These are phyloP conservation scores for Clarkia xantiana DNA, from an alignment of 345 rosid genomes.

Conservation along the genomic window DNA sequence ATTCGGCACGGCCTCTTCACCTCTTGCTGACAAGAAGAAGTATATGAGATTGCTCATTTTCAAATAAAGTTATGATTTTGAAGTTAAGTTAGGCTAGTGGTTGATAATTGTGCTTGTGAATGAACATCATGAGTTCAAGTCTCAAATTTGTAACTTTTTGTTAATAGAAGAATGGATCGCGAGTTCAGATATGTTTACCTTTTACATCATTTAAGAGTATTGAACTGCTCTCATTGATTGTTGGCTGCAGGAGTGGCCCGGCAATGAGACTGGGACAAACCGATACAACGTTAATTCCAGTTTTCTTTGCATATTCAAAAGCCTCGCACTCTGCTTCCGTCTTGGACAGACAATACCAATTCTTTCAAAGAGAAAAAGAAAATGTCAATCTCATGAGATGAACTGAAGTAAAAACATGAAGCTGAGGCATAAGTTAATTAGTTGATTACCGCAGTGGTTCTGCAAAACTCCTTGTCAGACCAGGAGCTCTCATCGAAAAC, in stretches of 20 bases:
- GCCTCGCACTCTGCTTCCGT: conserved; percentile 59
- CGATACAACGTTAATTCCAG: conserved; percentile 38
- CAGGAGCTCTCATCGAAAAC: conserved; percentile 21
- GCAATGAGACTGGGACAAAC: conserved; percentile 38
- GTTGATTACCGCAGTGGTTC: conserved; percentile 5
- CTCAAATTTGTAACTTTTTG: too few relatives aligned
- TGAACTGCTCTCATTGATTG: conserved; percentile 36
- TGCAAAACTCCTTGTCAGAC: conserved; percentile 21
- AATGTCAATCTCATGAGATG: too few relatives aligned
- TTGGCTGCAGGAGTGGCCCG: conserved; percentile 49
- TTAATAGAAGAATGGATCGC: too few relatives aligned
- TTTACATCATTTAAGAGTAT: conserved; percentile 36
- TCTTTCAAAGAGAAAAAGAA: conserved; percentile 16
- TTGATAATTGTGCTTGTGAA: too few relatives aligned
- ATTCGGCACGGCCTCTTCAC: conserved; percentile 7
- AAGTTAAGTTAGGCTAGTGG: too few relatives aligned
- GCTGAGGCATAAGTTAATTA: not conserved
- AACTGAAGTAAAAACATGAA: too few relatives aligned
- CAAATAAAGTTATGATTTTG: too few relatives aligned
- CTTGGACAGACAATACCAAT: conserved; percentile 60
- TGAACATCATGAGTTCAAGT: too few relatives aligned
- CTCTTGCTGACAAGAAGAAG: conserved; percentile 1
- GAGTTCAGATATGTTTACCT: conserved; percentile 18
- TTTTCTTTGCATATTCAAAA: conserved; percentile 34
- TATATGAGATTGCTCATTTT: too few relatives aligned